A percentile compares a stretch with the other conserved stretches of the same genome.
Conservation (phyloP, 2,329 filamentous ascomycete genomes). For the Myrmaecium sp. region DNA sequence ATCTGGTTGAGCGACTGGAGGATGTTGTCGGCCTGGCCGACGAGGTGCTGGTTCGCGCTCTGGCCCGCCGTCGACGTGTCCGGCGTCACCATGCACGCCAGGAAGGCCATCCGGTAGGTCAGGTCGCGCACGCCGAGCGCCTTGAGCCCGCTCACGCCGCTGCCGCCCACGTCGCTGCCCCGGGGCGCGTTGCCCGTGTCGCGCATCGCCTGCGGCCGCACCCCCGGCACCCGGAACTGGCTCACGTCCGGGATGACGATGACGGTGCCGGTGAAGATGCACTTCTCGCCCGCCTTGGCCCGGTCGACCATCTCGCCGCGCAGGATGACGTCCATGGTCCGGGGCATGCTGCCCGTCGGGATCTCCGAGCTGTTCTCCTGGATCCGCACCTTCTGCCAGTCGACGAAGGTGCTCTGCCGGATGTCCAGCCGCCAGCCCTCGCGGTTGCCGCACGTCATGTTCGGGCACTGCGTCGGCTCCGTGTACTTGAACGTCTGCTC, state of each 20-base stretch:
- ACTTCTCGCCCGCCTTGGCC: conserved; percentile 94
- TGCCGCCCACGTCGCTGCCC: conserved; percentile 65
- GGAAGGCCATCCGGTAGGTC: conserved; percentile 90
- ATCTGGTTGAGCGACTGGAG: conserved; percentile 67
- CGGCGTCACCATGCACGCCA: conserved; percentile 88
- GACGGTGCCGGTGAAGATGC: conserved; percentile 87
- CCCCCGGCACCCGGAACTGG: conserved; percentile 77
- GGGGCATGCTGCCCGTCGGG: conserved; percentile 93
- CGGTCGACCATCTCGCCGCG: conserved; percentile 95
- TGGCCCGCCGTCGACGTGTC: conserved; percentile 71
- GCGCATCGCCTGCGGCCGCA: conserved; percentile 65
- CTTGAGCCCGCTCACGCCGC: conserved; percentile 75
- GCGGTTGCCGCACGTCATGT: conserved; percentile 71
- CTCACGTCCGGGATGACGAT: conserved; percentile 97
- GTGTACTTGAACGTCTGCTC: conserved; percentile 98
- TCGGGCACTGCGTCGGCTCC: conserved; percentile 90
- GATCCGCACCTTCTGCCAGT: conserved; percentile 97
- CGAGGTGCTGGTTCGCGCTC: conserved; percentile 48
- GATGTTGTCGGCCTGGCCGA: conserved; percentile 66
- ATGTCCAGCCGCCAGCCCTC: conserved; percentile 95
- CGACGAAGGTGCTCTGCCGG: conserved; percentile 88
- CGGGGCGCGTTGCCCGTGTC: conserved; percentile 61
- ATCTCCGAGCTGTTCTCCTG: conserved; percentile 98
- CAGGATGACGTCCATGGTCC: conserved; percentile 92
- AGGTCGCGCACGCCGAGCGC: conserved; percentile 85